phyloP scores from a whole-genome alignment of 768 basidiomycete species.

The Tylopilus subfusipes region DNA sequence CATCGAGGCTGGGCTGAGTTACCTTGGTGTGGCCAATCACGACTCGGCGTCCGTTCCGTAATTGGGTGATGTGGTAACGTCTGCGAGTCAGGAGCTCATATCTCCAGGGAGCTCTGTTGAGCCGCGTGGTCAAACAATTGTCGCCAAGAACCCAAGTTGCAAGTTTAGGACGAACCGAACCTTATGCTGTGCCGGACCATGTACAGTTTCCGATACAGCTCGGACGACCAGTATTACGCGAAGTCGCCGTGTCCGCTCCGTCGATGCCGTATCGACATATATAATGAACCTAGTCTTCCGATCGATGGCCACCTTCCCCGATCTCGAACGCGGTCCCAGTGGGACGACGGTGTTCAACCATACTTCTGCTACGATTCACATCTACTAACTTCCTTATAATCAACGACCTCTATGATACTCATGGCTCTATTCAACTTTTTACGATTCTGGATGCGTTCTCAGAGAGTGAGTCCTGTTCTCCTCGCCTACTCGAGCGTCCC shows the following conservation, averaged over 20 bases:
- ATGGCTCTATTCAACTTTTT: conserved; percentile 28
- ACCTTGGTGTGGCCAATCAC: conserved; percentile 16
- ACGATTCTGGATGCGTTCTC: conserved; percentile 20
- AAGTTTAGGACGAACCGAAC: background rate
- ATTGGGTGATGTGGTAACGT: conserved; percentile 3
- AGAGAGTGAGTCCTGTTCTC: conserved; percentile 21
- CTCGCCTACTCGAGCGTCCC: background rate
- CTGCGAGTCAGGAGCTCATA: conserved; percentile 12
- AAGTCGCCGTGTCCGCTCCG: conserved; percentile 22
- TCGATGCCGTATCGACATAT: conserved; percentile 26
- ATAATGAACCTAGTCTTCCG: conserved; percentile 19
- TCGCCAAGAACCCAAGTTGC: conserved; percentile 5
- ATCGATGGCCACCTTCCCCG: conserved; percentile 16
- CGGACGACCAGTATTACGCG: conserved; percentile 19
- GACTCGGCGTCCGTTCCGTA: conserved; percentile 7
- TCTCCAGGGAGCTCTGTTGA: conserved; percentile 12
- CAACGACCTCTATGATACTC: conserved; percentile 18
- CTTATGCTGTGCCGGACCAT: conserved; percentile 8
- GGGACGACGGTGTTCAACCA: conserved; percentile 22
- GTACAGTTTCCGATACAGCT: background rate
- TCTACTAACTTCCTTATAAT: conserved; percentile 21
- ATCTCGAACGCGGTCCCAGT: conserved; percentile 18
- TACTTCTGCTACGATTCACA: conserved; percentile 16
- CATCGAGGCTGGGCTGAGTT: too few species aligned
- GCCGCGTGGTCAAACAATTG: conserved; percentile 22